These are phyloP conservation scores for Diaporthe sp. DNA, from an alignment of 2,329 filamentous ascomycete species.

Conservation along the genomic window DNA sequence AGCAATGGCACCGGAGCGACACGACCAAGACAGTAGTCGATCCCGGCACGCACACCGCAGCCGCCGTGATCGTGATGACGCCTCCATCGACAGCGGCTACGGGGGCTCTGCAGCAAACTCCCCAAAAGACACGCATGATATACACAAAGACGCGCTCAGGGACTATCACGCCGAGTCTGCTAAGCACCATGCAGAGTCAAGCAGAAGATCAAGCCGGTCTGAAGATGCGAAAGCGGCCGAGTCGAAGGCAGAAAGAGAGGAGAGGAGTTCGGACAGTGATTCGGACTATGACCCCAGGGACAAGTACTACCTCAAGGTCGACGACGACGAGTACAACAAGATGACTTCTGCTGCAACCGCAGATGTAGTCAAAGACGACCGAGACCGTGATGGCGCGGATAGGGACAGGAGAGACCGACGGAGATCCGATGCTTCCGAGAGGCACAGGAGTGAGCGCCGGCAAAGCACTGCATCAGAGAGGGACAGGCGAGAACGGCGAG, in stretches of 20 bases:
- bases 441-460: not conserved
- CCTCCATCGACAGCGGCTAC: slow-evolving; percentile 40
- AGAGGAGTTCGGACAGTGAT: slow-evolving; percentile 18
- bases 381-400: not conserved
- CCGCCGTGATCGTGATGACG: slow-evolving; percentile 16
- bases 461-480: not conserved
- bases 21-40: slow-evolving; percentile 13
- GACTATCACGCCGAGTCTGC: slow-evolving; percentile 14
- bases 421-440: not conserved
- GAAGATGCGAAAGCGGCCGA: not conserved
- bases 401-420: not conserved
- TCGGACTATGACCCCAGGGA: slow-evolving; percentile 40
- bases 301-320: slow-evolving; percentile 38
- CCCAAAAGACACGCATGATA: slow-evolving; percentile 19
- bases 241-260: not conserved
- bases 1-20: slow-evolving; percentile 7
- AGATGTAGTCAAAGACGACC: not conserved
- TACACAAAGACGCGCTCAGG: not conserved
- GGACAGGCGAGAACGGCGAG: not conserved
- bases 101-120: slow-evolving; percentile 36
- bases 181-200: slow-evolving; percentile 6
- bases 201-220: slow-evolving; percentile 13
- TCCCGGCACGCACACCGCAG: slow-evolving; percentile 19
- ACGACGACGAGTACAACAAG: slow-evolving; percentile 35
- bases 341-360: slow-evolving; percentile 25